Percentiles rank a stretch among this genome's conserved stretches.
phyloP scores from a whole-genome alignment of 768 basidiomycete genomes.

The Trametes meyenii region DNA sequence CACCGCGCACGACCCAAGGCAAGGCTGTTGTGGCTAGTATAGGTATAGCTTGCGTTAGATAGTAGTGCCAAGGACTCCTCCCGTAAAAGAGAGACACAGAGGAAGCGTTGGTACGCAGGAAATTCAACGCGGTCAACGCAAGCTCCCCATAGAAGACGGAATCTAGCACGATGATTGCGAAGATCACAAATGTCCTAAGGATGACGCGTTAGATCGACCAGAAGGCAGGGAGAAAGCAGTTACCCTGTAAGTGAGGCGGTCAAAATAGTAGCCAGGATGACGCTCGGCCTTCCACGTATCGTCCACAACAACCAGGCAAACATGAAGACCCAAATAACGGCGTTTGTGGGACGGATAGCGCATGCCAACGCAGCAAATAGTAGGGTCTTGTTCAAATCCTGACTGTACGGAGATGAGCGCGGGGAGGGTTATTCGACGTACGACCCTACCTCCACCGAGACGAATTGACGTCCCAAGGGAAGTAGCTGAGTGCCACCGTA shows the following conservation, averaged over 20 bases:
- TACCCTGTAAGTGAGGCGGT: slow-evolving; percentile 53
- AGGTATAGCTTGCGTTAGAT: slow-evolving; percentile 83
- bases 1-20: slow-evolving; percentile 72
- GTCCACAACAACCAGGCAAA: slow-evolving; percentile 60
- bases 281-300: slow-evolving; percentile 40
- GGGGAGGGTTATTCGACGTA: too few species aligned
- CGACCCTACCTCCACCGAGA: slow-evolving; percentile 25
- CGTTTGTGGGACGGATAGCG: slow-evolving; percentile 86
- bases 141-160: slow-evolving; percentile 66
- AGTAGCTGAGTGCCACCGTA: slow-evolving; percentile 72
- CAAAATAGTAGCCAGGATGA: slow-evolving; percentile 38
- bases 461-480: slow-evolving; percentile 61
- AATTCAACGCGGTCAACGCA: slow-evolving; percentile 80
- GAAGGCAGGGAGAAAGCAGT: not conserved
- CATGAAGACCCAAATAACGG: slow-evolving; percentile 81
- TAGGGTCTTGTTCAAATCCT: slow-evolving; percentile 40
- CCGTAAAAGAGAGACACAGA: slow-evolving; percentile 94
- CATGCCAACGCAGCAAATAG: slow-evolving; percentile 76
- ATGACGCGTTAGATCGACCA: not conserved
- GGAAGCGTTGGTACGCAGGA: slow-evolving; percentile 81
- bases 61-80: slow-evolving; percentile 83
- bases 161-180: slow-evolving; percentile 49
- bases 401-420: slow-evolving; percentile 37
- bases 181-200: slow-evolving; percentile 15
- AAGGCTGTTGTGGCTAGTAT: slow-evolving; percentile 74